Conservation (phyloP, 2,329 filamentous ascomycete genomes). For the Verticillium alfalfae region DNA sequence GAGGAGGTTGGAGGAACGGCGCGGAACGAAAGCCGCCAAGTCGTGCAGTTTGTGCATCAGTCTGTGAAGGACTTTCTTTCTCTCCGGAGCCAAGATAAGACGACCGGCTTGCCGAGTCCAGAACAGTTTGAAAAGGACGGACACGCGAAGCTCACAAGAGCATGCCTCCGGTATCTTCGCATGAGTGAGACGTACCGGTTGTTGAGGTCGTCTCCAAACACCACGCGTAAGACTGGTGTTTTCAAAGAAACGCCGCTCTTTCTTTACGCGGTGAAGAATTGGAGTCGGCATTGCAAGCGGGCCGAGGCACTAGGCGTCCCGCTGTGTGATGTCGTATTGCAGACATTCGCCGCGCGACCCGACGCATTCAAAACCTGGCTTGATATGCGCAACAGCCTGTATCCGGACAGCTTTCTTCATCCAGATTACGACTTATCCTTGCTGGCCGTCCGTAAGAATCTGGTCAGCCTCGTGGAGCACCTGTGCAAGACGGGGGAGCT, state of each 20-base stretch:
- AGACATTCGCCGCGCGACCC: neutral
- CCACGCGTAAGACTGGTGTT: neutral
- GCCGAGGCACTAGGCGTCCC: neutral
- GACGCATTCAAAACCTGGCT: neutral
- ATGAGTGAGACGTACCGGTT: neutral
- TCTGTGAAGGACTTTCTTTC: slow-evolving; percentile 3
- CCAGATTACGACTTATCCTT: neutral
- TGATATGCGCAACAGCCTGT: neutral
- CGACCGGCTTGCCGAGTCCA: neutral
- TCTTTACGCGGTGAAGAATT: neutral
- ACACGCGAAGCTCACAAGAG: neutral
- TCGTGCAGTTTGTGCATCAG: slow-evolving; percentile 6
- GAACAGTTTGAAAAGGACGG: neutral
- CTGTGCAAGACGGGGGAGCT: neutral
- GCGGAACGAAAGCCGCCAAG: neutral
- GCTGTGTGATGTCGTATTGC: neutral
- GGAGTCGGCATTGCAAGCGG: neutral
- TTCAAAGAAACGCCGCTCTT: neutral
- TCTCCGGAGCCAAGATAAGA: neutral
- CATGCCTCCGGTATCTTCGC: neutral
- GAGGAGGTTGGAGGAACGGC: too few relatives aligned
- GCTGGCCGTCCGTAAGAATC: neutral
- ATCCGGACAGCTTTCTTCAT: neutral
- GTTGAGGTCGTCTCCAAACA: neutral
- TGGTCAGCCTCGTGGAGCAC: neutral